Evolutionary conservation across 1,284 basidiomycete genomes (phyloP), one percentile per base, ranked within the genome.

Genomic region (Pyrrhoderma lamaoense): DNA sequence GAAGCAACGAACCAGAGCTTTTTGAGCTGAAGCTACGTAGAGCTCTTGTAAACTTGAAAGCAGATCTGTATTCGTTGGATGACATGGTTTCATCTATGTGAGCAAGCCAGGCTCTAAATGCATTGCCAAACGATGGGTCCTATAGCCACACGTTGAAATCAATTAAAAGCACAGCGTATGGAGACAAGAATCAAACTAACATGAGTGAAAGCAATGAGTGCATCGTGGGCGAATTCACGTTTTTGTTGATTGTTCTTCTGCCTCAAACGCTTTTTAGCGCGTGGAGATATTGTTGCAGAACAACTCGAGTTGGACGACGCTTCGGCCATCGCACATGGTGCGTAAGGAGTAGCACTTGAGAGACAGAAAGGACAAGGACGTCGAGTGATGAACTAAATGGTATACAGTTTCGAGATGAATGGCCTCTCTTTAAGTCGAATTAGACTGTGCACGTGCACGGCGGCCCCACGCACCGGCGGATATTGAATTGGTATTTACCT

Each of bases 301-400:
- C 25, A 7, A 40, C 36, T 47, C 39, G 50, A 31, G 31, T 45
- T 46, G 45, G 34, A 46, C 35, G 45, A 25, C 49, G 43, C 52
- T 49, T 51, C 53, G 34, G 53, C 49, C 53, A 55, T 55, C 42
- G 53, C 53, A 52, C 46, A 52, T 48, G 47, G 43, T 47, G 45
- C 14, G 27, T 11, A 14, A 9, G 16, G 48, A 31, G 42, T 13
- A 27, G 40, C 23, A 25, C n/a, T 14, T 27, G 36, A 36, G 36
- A 39, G 45, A 19, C 19, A 36, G 39, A 47, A 14, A 47, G 36
- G 52, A 25, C 27, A 19, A 50, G 42, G 39, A 36, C 18, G 42
- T 27, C 53, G 43, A 50, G 34, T 39, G 23, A 49, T 50, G 42
- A 27, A 50, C 22, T 45, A 35, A 18, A 22, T 21, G 40, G 45